phyloP scores from a whole-genome alignment of 345 rosid genomes.

The Sonneratia alba region DNA sequence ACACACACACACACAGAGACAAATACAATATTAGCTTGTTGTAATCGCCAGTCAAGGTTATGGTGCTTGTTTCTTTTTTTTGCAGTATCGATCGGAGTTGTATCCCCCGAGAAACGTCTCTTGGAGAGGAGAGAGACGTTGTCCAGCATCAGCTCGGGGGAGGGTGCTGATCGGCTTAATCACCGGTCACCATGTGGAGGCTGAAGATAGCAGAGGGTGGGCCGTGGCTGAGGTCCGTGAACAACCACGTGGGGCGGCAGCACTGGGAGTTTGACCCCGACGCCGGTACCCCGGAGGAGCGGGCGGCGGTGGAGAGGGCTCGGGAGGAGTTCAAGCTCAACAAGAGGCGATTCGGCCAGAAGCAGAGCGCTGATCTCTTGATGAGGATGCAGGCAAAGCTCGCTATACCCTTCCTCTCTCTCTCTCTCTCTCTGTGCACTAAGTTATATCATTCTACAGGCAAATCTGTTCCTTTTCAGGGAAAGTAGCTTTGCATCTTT shows the following conservation, averaged over 20 bases:
- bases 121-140: neutral
- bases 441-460: neutral
- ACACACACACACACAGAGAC: too few relatives aligned
- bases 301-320: constrained; percentile 19
- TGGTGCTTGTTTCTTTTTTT: neutral
- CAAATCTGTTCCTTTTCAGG: neutral
- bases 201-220: constrained; percentile 39
- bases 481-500: too few relatives aligned
- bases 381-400: constrained; percentile 32
- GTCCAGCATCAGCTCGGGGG: too few relatives aligned
- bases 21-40: neutral
- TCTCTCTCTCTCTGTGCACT: neutral
- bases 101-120: neutral
- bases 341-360: constrained; percentile 20
- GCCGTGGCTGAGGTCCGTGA: constrained; percentile 19
- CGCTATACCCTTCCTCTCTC: neutral
- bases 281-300: constrained; percentile 28
- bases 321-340: constrained; percentile 20
- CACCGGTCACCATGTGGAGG: constrained; percentile 28
- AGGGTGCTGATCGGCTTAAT: too few relatives aligned
- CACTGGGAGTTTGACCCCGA: constrained; percentile 42
- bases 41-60: too few relatives aligned
- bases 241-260: constrained; percentile 32
- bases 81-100: neutral
- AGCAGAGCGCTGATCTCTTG: constrained; percentile 32